Conservation (phyloP, 75 land plant species). For the Cupressus sempervirens region DNA sequence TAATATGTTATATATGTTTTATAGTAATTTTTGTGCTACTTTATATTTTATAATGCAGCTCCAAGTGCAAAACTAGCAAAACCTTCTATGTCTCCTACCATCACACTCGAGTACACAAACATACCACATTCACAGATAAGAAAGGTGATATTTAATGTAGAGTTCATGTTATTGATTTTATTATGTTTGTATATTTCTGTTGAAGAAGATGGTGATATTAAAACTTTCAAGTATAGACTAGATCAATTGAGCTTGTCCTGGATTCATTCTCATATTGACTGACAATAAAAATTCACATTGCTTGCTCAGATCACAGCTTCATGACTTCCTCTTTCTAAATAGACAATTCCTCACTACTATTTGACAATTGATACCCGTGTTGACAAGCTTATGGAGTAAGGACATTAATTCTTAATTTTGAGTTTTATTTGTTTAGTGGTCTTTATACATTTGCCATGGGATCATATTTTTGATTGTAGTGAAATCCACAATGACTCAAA, state of each 20-base stretch:
- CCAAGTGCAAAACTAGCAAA: slow-evolving; percentile 28
- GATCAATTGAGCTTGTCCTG: background rate
- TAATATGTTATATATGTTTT: background rate
- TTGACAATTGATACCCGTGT: slow-evolving; percentile 97
- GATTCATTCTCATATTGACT: background rate
- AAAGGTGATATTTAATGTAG: too few species aligned
- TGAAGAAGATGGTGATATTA: too few species aligned
- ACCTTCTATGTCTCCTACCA: slow-evolving; percentile 15
- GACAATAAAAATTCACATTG: background rate
- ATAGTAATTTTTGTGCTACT: background rate
- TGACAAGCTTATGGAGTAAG: slow-evolving; percentile 94
- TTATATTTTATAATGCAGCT: slow-evolving; percentile 19
- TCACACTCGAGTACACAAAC: slow-evolving; percentile 61
- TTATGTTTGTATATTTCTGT: too few species aligned
- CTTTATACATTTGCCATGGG: too few species aligned
- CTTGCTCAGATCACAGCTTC: slow-evolving; percentile 80
- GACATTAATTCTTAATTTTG: too few species aligned
- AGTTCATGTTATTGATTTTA: too few species aligned
- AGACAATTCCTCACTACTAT: slow-evolving; percentile 98
- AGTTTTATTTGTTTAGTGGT: too few species aligned
- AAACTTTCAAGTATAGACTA: too few species aligned
- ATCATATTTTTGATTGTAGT: too few species aligned
- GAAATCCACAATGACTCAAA: too few species aligned
- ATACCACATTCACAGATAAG: slow-evolving; percentile 83
- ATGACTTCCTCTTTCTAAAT: slow-evolving; percentile 85